Evolutionary conservation across 2,329 filamentous ascomycete genomes (phyloP).

Genomic region (Apiospora arundinis): DNA sequence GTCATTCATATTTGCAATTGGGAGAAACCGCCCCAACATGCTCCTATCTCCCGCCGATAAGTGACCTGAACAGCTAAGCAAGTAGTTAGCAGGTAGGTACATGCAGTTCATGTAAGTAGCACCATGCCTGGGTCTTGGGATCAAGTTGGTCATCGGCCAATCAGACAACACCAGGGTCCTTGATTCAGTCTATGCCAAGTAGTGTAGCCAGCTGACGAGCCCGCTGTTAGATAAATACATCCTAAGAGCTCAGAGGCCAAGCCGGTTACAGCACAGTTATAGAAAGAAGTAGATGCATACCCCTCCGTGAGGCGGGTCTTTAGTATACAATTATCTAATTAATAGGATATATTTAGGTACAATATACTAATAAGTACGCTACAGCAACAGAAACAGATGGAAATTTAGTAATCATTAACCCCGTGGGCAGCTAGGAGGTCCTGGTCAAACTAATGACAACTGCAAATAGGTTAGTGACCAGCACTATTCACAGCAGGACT

Average conservation of each 20-base stretch:
- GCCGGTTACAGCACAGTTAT: neutral
- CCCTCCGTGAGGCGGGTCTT: neutral
- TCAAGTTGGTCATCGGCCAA: neutral
- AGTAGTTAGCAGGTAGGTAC: neutral
- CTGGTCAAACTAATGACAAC: neutral
- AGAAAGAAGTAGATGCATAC: neutral
- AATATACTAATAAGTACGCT: neutral
- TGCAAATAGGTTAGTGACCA: neutral
- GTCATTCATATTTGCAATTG: conserved; percentile 4
- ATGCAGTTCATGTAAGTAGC: neutral
- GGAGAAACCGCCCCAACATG: neutral
- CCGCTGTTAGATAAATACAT: neutral
- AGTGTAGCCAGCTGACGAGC: neutral
- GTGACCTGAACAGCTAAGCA: too few species aligned
- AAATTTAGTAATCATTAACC: neutral
- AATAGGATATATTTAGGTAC: neutral
- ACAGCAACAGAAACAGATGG: neutral
- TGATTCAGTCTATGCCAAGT: neutral
- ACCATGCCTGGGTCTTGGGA: neutral
- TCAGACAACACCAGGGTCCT: neutral
- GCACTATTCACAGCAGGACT: neutral
- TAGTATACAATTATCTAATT: neutral
- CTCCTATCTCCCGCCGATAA: neutral
- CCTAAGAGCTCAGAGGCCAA: neutral
- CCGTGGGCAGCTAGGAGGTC: neutral